Evolutionary conservation across 1,284 basidiomycete species (phyloP).

Genomic region (Hymenochaete sp.): DNA sequence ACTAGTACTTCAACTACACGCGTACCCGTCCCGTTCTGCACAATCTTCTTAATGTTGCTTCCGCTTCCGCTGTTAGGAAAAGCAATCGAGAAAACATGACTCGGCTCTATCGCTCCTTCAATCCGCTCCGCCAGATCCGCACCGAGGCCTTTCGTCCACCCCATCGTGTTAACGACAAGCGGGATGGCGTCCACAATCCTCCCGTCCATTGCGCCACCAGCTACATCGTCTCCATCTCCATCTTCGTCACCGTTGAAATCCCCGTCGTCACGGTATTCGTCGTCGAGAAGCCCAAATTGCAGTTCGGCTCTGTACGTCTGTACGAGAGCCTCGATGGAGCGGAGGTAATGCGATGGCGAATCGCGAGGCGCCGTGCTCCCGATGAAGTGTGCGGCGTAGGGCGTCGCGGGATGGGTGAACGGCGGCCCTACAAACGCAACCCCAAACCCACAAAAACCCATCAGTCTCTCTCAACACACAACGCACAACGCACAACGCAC

Average conservation of each 20-base stretch:
- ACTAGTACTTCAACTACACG: conserved; percentile 23
- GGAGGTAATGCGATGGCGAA: conserved; percentile 74
- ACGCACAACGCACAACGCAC: too few species aligned
- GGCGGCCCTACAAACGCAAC: conserved; percentile 62
- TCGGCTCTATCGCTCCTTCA: conserved; percentile 58
- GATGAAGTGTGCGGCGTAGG: conserved; percentile 74
- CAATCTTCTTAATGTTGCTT: conserved; percentile 15
- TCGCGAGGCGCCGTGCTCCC: conserved; percentile 75
- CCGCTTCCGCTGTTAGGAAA: conserved; percentile 21
- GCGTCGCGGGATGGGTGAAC: conserved; percentile 72
- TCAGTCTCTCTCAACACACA: too few species aligned
- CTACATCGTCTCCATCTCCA: not conserved
- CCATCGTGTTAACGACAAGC: conserved; percentile 92
- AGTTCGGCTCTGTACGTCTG: conserved; percentile 67
- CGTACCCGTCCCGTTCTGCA: not conserved
- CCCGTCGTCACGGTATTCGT: conserved; percentile 21
- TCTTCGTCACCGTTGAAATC: too few species aligned
- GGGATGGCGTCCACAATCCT: conserved; percentile 57
- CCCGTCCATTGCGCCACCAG: conserved; percentile 19
- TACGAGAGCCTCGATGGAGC: conserved; percentile 59
- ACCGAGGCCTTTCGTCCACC: conserved; percentile 93
- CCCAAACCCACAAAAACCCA: too few species aligned
- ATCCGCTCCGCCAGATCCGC: conserved; percentile 70
- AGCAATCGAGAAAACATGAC: conserved; percentile 56
- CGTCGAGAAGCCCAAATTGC: conserved; percentile 36